Percentiles rank a stretch among this genome's conserved stretches.
Conservation (phyloP, 2,329 filamentous ascomycete species). For the Ploettnerulaceae sp. region DNA sequence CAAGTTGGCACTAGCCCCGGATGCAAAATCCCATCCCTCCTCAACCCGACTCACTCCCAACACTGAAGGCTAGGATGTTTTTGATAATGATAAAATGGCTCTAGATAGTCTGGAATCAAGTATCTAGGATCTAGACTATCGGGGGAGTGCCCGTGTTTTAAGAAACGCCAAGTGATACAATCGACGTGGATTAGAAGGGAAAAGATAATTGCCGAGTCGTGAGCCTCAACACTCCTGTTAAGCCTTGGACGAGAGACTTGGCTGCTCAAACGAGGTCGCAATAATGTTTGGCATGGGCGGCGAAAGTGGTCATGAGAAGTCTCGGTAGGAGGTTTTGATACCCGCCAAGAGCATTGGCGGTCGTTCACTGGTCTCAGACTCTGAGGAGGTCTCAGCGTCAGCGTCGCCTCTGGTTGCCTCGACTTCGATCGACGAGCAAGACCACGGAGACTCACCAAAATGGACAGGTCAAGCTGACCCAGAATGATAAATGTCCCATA, state of each 20-base stretch:
- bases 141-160: constrained; percentile 26
- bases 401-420: constrained; percentile 5
- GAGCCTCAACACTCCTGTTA: constrained; percentile 21
- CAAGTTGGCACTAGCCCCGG: constrained; percentile 11
- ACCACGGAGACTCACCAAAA: not conserved
- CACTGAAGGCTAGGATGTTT: constrained; percentile 1
- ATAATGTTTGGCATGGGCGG: constrained; percentile 17
- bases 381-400: constrained; percentile 12
- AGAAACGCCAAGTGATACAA: constrained; percentile 30
- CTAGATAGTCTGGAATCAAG: not conserved
- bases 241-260: constrained; percentile 20
- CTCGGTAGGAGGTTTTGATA: constrained; percentile 22
- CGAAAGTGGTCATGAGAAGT: constrained; percentile 4
- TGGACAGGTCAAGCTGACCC: not conserved
- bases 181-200: constrained; percentile 9
- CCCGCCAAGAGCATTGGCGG: constrained; percentile 20
- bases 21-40: constrained; percentile 1
- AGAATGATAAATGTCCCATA: not conserved
- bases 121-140: constrained; percentile 11
- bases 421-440: not conserved
- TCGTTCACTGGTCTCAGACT: constrained; percentile 4
- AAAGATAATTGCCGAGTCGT: constrained; percentile 7
- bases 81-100: constrained; percentile 2
- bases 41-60: constrained; percentile 18
- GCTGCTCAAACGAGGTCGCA: constrained; percentile 22